Base-by-base conservation (phyloP, 768 basidiomycete species). In the Boletus insuetus region DNA sequence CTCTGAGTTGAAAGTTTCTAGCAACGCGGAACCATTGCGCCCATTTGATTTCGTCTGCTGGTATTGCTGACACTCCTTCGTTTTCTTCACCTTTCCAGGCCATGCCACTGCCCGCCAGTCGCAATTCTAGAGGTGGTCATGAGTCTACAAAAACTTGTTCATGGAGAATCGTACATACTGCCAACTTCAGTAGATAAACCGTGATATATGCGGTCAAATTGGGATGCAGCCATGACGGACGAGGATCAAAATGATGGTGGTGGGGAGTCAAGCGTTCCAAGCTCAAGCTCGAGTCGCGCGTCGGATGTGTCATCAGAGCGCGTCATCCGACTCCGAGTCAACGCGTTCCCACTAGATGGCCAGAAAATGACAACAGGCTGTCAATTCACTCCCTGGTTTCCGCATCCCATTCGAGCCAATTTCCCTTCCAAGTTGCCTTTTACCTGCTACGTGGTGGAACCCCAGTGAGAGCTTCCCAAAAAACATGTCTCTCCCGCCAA, bases 21-120 rank as follows among this genome's bases (percentile, higher is more conserved):
- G 94, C 97, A 31, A 97, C 95, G 45, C 94, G 85, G 26, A 92
- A 76, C 94, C 94, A 96, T 61, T 91, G 88, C 0, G 83, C 85
- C 85, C 88, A 93, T 72, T 91, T 94, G 60, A 97, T 88, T 63
- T 92, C 87, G 24, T 71, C 73, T 3, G 83, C 79, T 13, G 84
- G 76, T 54, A 95, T 78, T 12, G 88, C 84, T 13, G 78, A 77
- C 40, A 86, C 80, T 4, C 75, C 73, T 41, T 86, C 84, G 14
- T 76, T 79, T 17, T 91, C 89, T 45, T 82, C 81, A 41, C 83
- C 88, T 59, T 87, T 98, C 97, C 97, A 98, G 6, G 93, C 97
- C 77, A 98, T 86, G 43, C 97, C 97, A 61, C 86, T 90, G 45
- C 79, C 67, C 12, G 94, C 94, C 62, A 99, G 79, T 60, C 97